Evolutionary conservation across 2,329 filamentous ascomycete species (phyloP), one percentile per base, ranked within the genome.

Genomic region (Penicillium palitans): DNA sequence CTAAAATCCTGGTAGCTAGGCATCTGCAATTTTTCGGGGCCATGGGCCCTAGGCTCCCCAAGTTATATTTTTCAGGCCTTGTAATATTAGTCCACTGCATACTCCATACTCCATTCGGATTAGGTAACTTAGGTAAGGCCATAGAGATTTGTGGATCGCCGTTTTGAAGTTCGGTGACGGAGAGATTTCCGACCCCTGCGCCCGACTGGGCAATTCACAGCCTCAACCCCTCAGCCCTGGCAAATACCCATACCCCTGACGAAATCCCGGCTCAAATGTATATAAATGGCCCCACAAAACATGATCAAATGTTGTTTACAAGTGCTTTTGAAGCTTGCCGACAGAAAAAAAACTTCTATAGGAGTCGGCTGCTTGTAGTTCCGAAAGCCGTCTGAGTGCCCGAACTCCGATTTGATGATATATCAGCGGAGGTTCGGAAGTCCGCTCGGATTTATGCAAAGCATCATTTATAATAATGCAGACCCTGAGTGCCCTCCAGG

Each of bases 141-240:
- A 35, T 19, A 19, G 12, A 15, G 13, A 19, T 35, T 37, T 54
- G 45, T 48, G 15, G 19, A 42, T 42, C 25, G 41, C 24, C 13
- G 25, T 19, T 41, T 15, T 40, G 4, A 31, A 50, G 35, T 25
- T 50, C 27, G 37, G 19, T 2, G 10, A 15, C 7, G 35, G 52
- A 12, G 52, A 6, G 19, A 6, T 46, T 46, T 46, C n/a, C 42
- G n/a, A 12, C 2, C 46, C 31, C 31, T 29, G 44, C 24, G 45
- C 21, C 53, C 37, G 25, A 27, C 19, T 12, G 37, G 27, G 25
- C 37, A 12, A 35, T 57, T 39, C 48, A 57, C 48, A 44, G 55
- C 55, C 54, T 52, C 55, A 17, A 8, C 25, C 25, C 6, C 25
- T 6, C 33, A 15, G 13, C 15, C 33, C 33, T 35, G 33, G 33